Evolutionary conservation across 1,284 basidiomycete genomes (phyloP), one percentile per base, ranked within the genome.

Genomic region (Sporisorium sorghi): DNA sequence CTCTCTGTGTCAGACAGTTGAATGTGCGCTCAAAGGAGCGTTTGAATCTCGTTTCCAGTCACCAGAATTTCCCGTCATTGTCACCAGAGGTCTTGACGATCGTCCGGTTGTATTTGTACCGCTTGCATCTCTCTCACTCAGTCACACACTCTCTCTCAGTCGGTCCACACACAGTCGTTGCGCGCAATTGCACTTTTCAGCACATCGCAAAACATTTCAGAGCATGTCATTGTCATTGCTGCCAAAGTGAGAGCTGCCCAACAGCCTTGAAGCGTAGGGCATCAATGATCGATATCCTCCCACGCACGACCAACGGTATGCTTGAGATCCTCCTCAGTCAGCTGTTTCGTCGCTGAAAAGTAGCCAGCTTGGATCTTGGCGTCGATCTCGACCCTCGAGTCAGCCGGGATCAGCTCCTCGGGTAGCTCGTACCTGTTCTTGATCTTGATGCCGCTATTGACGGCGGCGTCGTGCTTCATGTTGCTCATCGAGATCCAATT

Each of bases 381-480:
- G 33, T 79, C 73, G 51, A 83, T 80, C 52, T 79, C 78, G 33
- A 80, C 79, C 21, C 64, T 54, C 24, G 61, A 59, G 43, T 81
- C 78, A 4, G 78, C 65, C 1, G 80, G 80, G 30, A 81, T 78
- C 4, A 82, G 55, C 30, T 78, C 67, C 21, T 75, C 74, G 3
- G 79, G 78, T 33, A 85, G 71, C 66, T 85, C 80, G 59, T 82
- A 80, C 23, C 79, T 65, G 48, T 70, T 90, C 79, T 88, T 63
- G 76, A 97, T 94, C 1, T 89, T 89, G 74, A 97, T 97, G 0
- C 94, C 95, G 10, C 90, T 91, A 70, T 90, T 88, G 52, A 96
- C 72, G 37, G 85, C 65, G 9, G 94, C 93, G 76, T 96, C 90
- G 86, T 97, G 94, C 89, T 97, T 97, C 91, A 93, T 92, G 83